These are phyloP conservation scores for Neurospora sp. DNA, from an alignment of 495 filamentous ascomycete species.

Conservation along the genomic window DNA sequence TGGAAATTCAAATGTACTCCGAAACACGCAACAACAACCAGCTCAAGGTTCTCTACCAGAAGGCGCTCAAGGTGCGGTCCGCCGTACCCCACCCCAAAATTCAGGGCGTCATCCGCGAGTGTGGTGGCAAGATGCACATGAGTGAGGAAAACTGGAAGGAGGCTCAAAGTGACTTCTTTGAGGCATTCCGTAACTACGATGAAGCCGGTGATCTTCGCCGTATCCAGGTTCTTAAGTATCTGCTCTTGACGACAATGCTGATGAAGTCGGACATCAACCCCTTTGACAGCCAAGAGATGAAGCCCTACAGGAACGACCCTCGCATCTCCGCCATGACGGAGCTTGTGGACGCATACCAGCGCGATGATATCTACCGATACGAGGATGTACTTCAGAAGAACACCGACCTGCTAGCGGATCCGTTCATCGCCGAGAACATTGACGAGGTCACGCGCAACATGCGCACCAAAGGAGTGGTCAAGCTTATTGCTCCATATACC, in stretches of 20 bases:
- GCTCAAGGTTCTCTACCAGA: slow-evolving; percentile 83
- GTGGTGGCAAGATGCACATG: slow-evolving; percentile 99
- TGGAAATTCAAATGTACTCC: slow-evolving; percentile 98
- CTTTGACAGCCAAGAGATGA: slow-evolving; percentile 98
- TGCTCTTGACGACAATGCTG: slow-evolving; percentile 93
- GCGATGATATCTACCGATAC: slow-evolving; percentile 87
- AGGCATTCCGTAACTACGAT: slow-evolving; percentile 98
- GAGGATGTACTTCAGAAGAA: slow-evolving; percentile 80
- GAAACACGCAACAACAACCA: slow-evolving; percentile 96
- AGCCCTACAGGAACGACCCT: slow-evolving; percentile 92
- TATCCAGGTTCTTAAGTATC: slow-evolving; percentile 95
- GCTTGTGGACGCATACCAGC: slow-evolving; percentile 90
- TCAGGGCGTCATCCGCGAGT: slow-evolving; percentile 97
- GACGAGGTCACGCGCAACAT: slow-evolving; percentile 98
- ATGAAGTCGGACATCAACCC: slow-evolving; percentile 99
- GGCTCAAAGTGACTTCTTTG: slow-evolving; percentile 94
- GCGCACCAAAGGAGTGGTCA: slow-evolving; percentile 89
- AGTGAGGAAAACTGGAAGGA: slow-evolving; percentile 99
- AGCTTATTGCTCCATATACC: slow-evolving; percentile 89
- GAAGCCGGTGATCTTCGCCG: slow-evolving; percentile 92
- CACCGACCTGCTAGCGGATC: slow-evolving; percentile 78
- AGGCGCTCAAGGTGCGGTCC: slow-evolving; percentile 79
- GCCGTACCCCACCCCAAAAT: slow-evolving; percentile 97
- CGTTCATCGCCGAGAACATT: slow-evolving; percentile 98
- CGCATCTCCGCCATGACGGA: slow-evolving; percentile 96